These are phyloP conservation scores for Acanthamoeba sp. DNA, from an alignment of 208 protist species.

Conservation along the genomic window DNA sequence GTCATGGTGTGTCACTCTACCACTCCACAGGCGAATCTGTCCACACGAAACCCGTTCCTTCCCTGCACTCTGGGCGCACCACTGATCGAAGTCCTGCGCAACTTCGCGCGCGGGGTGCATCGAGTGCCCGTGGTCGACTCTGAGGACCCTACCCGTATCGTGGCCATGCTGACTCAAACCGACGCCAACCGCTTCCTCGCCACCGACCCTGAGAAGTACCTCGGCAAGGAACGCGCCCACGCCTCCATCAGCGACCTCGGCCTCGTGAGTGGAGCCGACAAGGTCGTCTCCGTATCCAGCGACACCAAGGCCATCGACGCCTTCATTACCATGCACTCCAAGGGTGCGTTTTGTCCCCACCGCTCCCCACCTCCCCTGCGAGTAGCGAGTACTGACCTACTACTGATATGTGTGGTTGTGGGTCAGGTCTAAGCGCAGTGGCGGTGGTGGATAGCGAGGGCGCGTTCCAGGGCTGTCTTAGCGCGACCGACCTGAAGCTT, in stretches of 20 bases:
- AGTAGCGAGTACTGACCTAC: too few relatives aligned
- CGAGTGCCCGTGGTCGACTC: slow-evolving; percentile 26
- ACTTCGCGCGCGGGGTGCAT: slow-evolving; percentile 47
- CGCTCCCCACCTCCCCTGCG: too few relatives aligned
- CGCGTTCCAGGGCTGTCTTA: slow-evolving; percentile 43
- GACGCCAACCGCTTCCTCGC: slow-evolving; percentile 67
- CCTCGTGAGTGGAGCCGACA: slow-evolving; percentile 36
- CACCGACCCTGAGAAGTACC: slow-evolving; percentile 39
- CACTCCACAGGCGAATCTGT: slow-evolving; percentile 4
- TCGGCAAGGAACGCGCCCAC: slow-evolving; percentile 11
- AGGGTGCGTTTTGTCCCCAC: too few relatives aligned
- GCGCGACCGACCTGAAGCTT: slow-evolving; percentile 65
- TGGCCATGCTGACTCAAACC: slow-evolving; percentile 36
- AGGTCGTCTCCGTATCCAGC: slow-evolving; percentile 17
- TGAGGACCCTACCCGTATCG: not conserved
- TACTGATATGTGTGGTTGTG: too few relatives aligned
- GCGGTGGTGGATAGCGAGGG: slow-evolving; percentile 40
- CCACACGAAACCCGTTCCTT: slow-evolving; percentile 48
- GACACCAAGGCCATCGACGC: slow-evolving; percentile 32
- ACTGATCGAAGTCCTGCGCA: slow-evolving; percentile 19
- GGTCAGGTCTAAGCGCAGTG: slow-evolving; percentile 41
- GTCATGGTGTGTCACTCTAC: too few relatives aligned
- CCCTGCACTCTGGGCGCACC: slow-evolving; percentile 66
- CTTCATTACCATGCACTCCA: slow-evolving; percentile 57
- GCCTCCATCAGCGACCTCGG: not conserved